A percentile compares a stretch with the other conserved stretches of the same genome.
These are phyloP conservation scores for Orbilia oligospora DNA, from an alignment of 2,329 filamentous ascomycete species.

Conservation along the genomic window DNA sequence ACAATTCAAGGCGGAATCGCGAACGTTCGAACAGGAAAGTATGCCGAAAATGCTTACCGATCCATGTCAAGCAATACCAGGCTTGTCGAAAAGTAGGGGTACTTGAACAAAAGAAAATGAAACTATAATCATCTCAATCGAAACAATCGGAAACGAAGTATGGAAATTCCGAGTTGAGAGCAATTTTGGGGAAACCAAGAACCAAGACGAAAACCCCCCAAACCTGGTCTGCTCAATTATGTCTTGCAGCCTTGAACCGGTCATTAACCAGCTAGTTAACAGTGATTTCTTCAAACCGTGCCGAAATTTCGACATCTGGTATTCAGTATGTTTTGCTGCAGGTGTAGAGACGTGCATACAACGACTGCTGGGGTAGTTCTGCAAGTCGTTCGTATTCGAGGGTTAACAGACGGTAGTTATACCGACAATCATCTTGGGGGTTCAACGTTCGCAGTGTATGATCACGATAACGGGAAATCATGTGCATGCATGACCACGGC, in stretches of 20 bases:
- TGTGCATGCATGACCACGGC: conserved; percentile 20
- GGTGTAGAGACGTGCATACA: not conserved
- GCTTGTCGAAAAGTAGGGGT: not conserved
- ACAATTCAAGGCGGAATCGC: not conserved
- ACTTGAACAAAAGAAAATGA: not conserved
- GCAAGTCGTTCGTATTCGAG: conserved; percentile 17
- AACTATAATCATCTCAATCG: conserved; percentile 3
- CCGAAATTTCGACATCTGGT: not conserved
- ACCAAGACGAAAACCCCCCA: not conserved
- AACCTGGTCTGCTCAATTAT: not conserved
- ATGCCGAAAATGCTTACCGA: conserved; percentile 19
- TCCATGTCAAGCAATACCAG: too few species aligned
- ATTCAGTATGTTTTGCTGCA: not conserved
- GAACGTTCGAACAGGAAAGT: not conserved
- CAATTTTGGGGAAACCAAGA: not conserved
- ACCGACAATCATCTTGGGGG: conserved; percentile 6
- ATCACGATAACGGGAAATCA: conserved; percentile 18
- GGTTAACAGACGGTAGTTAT: conserved; percentile 9
- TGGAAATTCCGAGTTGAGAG: not conserved
- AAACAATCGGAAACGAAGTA: conserved; percentile 7
- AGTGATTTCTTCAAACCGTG: not conserved
- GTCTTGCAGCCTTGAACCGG: conserved; percentile 14
- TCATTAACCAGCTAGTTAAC: not conserved
- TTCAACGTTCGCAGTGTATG: not conserved
- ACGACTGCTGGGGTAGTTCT: not conserved